A percentile compares a stretch with the other conserved stretches of the same genome.
Conservation (phyloP, 306 rosid species). For the Acacia melanoxylon region DNA sequence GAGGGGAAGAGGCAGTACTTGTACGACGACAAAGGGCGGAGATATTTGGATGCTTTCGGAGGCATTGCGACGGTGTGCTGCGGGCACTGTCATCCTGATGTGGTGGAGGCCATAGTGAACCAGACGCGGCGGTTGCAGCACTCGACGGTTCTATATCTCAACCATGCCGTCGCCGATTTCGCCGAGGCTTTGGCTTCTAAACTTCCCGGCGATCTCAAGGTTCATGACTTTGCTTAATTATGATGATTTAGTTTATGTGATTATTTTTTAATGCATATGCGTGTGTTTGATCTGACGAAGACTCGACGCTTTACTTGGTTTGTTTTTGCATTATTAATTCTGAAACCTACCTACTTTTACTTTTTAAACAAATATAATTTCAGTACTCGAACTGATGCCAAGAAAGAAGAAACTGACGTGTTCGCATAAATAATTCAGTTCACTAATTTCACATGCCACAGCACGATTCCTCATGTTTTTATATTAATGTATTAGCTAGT, state of each 20-base stretch:
- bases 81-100: slow-evolving; percentile 98
- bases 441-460: background rate
- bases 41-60: slow-evolving; percentile 86
- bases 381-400: background rate
- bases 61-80: slow-evolving; percentile 96
- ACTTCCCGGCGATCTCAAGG: slow-evolving; percentile 92
- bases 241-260: background rate
- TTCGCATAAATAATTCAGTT: background rate
- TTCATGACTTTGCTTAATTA: background rate
- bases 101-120: slow-evolving; percentile 70
- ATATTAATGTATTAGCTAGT: too few species aligned
- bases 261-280: background rate
- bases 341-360: background rate
- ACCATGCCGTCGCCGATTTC: slow-evolving; percentile 71
- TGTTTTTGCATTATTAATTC: background rate
- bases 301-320: background rate
- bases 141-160: slow-evolving; percentile 84
- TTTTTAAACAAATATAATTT: background rate
- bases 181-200: slow-evolving; percentile 84
- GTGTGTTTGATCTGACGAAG: background rate
- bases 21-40: slow-evolving; percentile 82
- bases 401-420: background rate
- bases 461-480: background rate
- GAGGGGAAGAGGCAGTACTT: slow-evolving; percentile 86
- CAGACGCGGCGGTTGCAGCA: slow-evolving; percentile 79